Conservation (phyloP, 2,329 filamentous ascomycete genomes). For the Claviceps maximensis region DNA sequence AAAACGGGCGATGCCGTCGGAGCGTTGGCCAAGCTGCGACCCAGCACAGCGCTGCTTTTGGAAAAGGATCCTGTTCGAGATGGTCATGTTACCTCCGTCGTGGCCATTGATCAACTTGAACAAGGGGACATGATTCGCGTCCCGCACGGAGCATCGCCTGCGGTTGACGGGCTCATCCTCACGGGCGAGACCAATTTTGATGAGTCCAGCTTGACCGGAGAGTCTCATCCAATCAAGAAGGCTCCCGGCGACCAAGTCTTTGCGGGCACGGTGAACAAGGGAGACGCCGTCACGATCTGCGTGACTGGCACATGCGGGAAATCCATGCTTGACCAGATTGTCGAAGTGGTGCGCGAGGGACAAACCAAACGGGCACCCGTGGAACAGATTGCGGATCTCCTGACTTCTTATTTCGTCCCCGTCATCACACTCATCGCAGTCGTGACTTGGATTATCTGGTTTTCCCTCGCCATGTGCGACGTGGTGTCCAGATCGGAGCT, state of each 20-base stretch:
- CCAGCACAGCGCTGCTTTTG: slow-evolving; percentile 61
- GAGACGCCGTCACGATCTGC: slow-evolving; percentile 44
- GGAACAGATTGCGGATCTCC: slow-evolving; percentile 57
- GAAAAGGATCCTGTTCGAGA: slow-evolving; percentile 24
- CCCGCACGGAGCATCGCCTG: slow-evolving; percentile 67
- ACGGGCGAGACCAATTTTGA: slow-evolving; percentile 59
- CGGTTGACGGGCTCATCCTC: slow-evolving; percentile 62
- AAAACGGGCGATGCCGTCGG: slow-evolving; percentile 79
- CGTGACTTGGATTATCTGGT: slow-evolving; percentile 59
- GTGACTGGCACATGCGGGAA: slow-evolving; percentile 52
- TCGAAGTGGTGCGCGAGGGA: slow-evolving; percentile 62
- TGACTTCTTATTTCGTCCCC: slow-evolving; percentile 69
- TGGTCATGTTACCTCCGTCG: slow-evolving; percentile 23
- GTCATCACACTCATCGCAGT: slow-evolving; percentile 57
- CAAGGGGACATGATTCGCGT: slow-evolving; percentile 63
- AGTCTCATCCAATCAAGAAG: slow-evolving; percentile 57
- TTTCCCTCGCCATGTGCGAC: slow-evolving; percentile 47
- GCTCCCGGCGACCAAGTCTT: slow-evolving; percentile 49
- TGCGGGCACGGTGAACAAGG: slow-evolving; percentile 64
- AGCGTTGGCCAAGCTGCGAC: slow-evolving; percentile 63
- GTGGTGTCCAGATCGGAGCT: slow-evolving; percentile 43
- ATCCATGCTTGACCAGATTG: slow-evolving; percentile 71
- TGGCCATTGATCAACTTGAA: slow-evolving; percentile 58
- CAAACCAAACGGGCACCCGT: slow-evolving; percentile 65
- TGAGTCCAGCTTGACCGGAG: slow-evolving; percentile 79